These are phyloP conservation scores for Verticillium nubilum DNA, from an alignment of 2,329 filamentous ascomycete species.

Conservation along the genomic window DNA sequence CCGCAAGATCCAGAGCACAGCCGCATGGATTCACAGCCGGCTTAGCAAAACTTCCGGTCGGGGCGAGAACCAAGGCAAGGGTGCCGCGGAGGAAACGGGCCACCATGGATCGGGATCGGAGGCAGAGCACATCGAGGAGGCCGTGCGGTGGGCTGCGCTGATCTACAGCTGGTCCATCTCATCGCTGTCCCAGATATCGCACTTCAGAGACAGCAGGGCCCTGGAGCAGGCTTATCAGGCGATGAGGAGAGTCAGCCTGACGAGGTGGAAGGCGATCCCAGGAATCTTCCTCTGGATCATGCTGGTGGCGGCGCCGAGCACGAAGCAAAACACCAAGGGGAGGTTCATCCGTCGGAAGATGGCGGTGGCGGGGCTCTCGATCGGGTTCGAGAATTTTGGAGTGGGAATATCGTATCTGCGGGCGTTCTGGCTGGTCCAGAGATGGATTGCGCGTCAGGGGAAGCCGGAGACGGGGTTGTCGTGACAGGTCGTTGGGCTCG, in stretches of 20 bases:
- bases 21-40: constrained; percentile 16
- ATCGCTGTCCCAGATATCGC: constrained; percentile 17
- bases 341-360: constrained; percentile 23
- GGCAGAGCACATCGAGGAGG: constrained; percentile 14
- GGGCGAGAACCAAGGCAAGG: neutral
- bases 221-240: constrained; percentile 16
- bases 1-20: constrained; percentile 15
- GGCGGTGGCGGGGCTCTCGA: constrained; percentile 18
- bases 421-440: constrained; percentile 20
- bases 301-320: constrained; percentile 18
- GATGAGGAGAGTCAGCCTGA: constrained; percentile 18
- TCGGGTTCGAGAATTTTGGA: constrained; percentile 20
- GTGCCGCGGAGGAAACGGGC: neutral
- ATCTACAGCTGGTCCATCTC: constrained; percentile 21
- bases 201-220: constrained; percentile 11
- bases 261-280: constrained; percentile 22
- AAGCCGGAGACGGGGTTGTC: neutral
- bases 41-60: constrained; percentile 3
- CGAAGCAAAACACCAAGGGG: constrained; percentile 16
- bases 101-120: neutral
- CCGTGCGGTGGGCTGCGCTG: constrained; percentile 16
- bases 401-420: constrained; percentile 18
- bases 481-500: neutral
- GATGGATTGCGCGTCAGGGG: constrained; percentile 17
- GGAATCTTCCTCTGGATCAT: constrained; percentile 25